Percentiles rank a stretch among this genome's conserved stretches.
phyloP scores from a whole-genome alignment of 257 asterid genomes.

The Apocynum venetum region DNA sequence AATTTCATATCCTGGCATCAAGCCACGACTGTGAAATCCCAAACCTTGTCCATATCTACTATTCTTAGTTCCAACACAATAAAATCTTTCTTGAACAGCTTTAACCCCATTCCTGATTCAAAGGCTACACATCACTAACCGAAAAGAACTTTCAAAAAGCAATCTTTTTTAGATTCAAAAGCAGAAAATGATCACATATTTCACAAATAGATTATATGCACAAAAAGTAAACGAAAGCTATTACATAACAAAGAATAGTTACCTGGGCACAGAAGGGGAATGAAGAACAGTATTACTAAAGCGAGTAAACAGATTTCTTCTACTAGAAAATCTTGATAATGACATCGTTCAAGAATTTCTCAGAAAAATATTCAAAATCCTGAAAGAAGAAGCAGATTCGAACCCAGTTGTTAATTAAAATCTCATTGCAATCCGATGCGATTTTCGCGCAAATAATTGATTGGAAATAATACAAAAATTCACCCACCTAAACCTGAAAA shows the following conservation, averaged over 20 bases:
- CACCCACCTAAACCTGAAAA: neutral
- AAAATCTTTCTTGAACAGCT: slow-evolving; percentile 26
- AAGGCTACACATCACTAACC: neutral
- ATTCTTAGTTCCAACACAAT: slow-evolving; percentile 22
- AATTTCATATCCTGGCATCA: slow-evolving; percentile 32
- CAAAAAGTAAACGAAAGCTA: neutral
- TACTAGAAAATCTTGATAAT: slow-evolving; percentile 45
- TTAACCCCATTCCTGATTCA: slow-evolving; percentile 12
- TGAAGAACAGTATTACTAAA: slow-evolving; percentile 22
- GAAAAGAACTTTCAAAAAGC: neutral
- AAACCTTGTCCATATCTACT: slow-evolving; percentile 22
- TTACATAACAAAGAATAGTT: neutral
- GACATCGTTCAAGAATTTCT: slow-evolving; percentile 36
- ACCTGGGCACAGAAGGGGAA: slow-evolving; percentile 42
- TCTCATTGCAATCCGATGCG: neutral
- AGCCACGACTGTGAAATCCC: slow-evolving; percentile 29
- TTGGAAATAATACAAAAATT: neutral
- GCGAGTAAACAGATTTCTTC: slow-evolving; percentile 30
- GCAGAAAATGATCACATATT: neutral
- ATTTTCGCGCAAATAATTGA: neutral
- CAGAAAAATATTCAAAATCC: neutral
- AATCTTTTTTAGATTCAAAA: neutral
- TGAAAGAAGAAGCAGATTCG: neutral
- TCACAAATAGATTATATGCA: neutral
- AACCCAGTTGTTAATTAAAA: neutral